Evolutionary conservation across 164 flowering plant species (phyloP), one percentile per base, ranked within the genome.

Genomic region (Umbellularia californica): DNA sequence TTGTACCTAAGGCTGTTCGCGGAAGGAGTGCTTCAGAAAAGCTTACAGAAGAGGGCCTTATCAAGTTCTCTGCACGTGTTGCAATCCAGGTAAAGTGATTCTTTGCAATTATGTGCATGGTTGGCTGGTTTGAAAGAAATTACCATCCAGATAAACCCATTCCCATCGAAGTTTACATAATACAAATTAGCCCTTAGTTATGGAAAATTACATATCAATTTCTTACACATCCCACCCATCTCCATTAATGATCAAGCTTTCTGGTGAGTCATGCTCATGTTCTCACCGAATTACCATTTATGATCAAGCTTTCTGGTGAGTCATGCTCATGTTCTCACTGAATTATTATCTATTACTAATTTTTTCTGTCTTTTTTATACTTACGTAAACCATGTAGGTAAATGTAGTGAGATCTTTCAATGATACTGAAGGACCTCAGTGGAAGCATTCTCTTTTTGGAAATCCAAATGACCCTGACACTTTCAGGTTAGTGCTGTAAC

Each of bases 381-480:
- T 52, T 14, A 9, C 65, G 69, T 41, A n/a, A 70, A 74, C 50
- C 74, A 52, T 72, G 72, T 67, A 93, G 99, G 82, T 92, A 76
- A 91, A 94, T 76, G 94, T 96, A 62, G 89, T 91, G 71, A 91
- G 81, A 83, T 85, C 95, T 74, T 92, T 86, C 73, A 89, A 89
- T 84, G 99, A 92, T 74, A 72, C 86, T 66, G 99, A 94, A 74
- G 92, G 95, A 72, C 91, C 95, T n/a, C 98, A 87, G 72, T 96
- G 99, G 99, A 92, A 89, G 71, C 87, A 87, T 81, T 96, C 98
- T 76, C 90, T 96, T 74, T 96, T 96, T 85, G 99, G 99, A 72
- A 96, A 92, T 82, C 99, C 99, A 76, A 92, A 87, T 87, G 99
- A 96, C 72, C 89, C 92, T 30, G 99, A 95, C 77, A 95, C 98